These are phyloP conservation scores for Silene uniflora DNA, from an alignment of 148 eudicot species.

Conservation along the genomic window DNA sequence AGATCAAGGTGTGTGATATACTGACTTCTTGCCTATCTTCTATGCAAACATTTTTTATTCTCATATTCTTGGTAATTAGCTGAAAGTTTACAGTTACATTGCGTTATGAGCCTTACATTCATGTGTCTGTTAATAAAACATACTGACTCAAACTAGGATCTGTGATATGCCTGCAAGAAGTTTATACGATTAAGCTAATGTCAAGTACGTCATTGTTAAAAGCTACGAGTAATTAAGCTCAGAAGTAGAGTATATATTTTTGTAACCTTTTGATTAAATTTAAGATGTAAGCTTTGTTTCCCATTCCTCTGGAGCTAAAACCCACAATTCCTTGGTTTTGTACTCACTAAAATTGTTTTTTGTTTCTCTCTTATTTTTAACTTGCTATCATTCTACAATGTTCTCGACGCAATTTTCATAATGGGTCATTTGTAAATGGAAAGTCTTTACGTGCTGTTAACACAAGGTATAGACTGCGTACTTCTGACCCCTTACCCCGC, in stretches of 20 bases:
- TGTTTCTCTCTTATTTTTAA: too few species aligned
- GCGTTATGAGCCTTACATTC: neutral
- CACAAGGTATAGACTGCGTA: neutral
- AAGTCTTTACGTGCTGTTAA: neutral
- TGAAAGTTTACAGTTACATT: neutral
- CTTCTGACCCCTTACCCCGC: neutral
- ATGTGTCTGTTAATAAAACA: neutral
- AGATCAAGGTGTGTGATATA: slow-evolving; percentile 56
- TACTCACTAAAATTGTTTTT: too few species aligned
- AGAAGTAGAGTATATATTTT: neutral
- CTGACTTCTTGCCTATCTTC: neutral
- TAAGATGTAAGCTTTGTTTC: too few species aligned
- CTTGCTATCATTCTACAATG: too few species aligned
- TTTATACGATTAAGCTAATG: neutral
- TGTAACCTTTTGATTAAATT: too few species aligned
- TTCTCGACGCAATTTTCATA: too few species aligned
- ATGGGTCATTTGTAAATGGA: neutral
- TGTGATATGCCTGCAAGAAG: too few species aligned
- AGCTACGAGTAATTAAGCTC: neutral
- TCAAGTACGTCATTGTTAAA: neutral
- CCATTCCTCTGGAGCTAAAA: too few species aligned
- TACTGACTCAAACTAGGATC: too few species aligned
- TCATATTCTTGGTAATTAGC: neutral
- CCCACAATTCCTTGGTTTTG: too few species aligned
- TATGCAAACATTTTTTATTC: slow-evolving; percentile 3